Conservation (phyloP, 208 protist species). For the Trypanosoma vivax region DNA sequence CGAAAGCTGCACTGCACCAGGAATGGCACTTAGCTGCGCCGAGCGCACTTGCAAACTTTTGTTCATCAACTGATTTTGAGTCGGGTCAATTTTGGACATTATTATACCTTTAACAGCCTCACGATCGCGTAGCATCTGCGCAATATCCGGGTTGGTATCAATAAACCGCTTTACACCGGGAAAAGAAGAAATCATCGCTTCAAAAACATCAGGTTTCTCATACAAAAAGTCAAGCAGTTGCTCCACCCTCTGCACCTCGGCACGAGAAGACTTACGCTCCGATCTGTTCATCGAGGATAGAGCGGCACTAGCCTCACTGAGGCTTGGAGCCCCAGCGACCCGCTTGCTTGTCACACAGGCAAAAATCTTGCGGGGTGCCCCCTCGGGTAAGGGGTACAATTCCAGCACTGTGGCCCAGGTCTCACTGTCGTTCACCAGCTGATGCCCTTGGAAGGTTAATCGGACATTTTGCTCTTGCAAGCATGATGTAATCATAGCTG, state of each 20-base stretch:
- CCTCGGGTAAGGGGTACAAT: not conserved
- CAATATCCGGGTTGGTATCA: conserved; percentile 50
- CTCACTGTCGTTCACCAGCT: conserved; percentile 32
- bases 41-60: conserved; percentile 50
- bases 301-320: conserved; percentile 36
- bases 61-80: conserved; percentile 46
- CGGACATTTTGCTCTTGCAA: conserved; percentile 26
- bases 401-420: conserved; percentile 20
- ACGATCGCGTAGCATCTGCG: conserved; percentile 40
- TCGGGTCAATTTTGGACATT: conserved; percentile 62
- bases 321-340: conserved; percentile 23
- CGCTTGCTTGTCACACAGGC: conserved; percentile 31
- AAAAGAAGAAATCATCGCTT: conserved; percentile 39
- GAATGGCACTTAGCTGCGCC: conserved; percentile 56
- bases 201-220: conserved; percentile 42
- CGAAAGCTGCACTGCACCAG: conserved; percentile 57
- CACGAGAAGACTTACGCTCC: conserved; percentile 32
- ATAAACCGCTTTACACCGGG: conserved; percentile 45
- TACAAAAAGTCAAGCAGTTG: conserved; percentile 61
- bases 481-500: conserved; percentile 46
- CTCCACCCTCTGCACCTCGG: conserved; percentile 48
- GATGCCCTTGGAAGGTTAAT: conserved; percentile 59
- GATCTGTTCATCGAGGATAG: conserved; percentile 21
- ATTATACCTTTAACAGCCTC: conserved; percentile 70
- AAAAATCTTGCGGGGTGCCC: conserved; percentile 48